Evolutionary conservation across 345 rosid species (phyloP).

Genomic region (Sisymbrium irio): DNA sequence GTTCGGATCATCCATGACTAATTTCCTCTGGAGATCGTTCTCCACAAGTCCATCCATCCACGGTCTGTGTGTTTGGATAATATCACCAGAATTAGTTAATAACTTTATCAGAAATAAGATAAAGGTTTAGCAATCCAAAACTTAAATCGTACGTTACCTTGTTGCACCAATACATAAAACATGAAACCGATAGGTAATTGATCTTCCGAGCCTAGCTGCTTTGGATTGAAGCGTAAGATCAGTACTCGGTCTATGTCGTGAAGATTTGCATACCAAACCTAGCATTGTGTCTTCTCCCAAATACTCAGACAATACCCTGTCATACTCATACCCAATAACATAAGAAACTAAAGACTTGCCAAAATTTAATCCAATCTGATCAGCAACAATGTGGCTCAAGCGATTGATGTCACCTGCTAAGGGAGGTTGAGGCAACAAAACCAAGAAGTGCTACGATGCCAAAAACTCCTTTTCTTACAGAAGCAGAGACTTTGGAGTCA

Average conservation of each 20-base stretch:
- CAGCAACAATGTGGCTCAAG: background rate
- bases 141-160: slow-evolving; percentile 37
- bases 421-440: slow-evolving; percentile 38
- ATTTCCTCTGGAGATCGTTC: slow-evolving; percentile 42
- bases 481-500: background rate
- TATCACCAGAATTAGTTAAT: background rate
- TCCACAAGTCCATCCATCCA: slow-evolving; percentile 28
- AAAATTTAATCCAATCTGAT: background rate
- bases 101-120: background rate
- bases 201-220: slow-evolving; percentile 42
- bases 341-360: background rate
- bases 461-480: slow-evolving; percentile 32
- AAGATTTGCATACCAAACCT: slow-evolving; percentile 57
- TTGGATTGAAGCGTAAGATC: slow-evolving; percentile 41
- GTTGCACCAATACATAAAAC: slow-evolving; percentile 52
- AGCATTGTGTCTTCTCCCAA: slow-evolving; percentile 70
- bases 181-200: slow-evolving; percentile 44
- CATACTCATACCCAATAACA: background rate
- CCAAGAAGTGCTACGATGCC: slow-evolving; percentile 64
- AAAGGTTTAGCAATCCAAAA: background rate
- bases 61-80: slow-evolving; percentile 28
- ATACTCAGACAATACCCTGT: slow-evolving; percentile 57
- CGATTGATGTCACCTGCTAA: slow-evolving; percentile 49
- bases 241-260: slow-evolving; percentile 35
- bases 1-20: slow-evolving; percentile 45